Conservation (phyloP, 208 protist species). For the Histomonas meleagridis region DNA sequence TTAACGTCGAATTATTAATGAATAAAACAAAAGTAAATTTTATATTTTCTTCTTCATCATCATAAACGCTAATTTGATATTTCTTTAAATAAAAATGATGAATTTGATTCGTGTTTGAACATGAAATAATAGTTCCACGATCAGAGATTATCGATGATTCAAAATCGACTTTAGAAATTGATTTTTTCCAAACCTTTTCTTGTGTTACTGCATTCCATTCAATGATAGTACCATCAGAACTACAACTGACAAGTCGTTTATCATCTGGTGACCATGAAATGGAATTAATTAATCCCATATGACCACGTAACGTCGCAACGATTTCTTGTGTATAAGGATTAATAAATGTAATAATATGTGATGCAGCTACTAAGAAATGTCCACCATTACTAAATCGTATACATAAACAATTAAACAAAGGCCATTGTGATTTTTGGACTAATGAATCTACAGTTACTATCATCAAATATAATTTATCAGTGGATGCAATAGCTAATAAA, state of each 20-base stretch:
- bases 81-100: neutral
- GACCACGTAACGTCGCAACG: constrained; percentile 1
- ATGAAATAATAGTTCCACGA: neutral
- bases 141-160: neutral
- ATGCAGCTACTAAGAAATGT: constrained; percentile 19
- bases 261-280: neutral
- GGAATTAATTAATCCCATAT: neutral
- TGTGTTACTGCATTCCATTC: constrained; percentile 22
- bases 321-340: constrained; percentile 34
- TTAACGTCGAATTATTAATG: neutral
- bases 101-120: neutral
- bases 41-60: neutral
- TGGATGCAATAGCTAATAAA: neutral
- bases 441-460: neutral
- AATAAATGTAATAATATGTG: constrained; percentile 35
- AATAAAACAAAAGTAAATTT: neutral
- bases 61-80: neutral
- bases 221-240: neutral
- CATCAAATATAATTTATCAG: neutral
- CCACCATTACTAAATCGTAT: constrained; percentile 9
- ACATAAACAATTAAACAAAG: neutral
- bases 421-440: neutral
- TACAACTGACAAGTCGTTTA: neutral
- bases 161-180: neutral
- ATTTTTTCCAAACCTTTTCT: neutral